phyloP scores from a whole-genome alignment of 306 rosid genomes.

The Abrus precatorius region DNA sequence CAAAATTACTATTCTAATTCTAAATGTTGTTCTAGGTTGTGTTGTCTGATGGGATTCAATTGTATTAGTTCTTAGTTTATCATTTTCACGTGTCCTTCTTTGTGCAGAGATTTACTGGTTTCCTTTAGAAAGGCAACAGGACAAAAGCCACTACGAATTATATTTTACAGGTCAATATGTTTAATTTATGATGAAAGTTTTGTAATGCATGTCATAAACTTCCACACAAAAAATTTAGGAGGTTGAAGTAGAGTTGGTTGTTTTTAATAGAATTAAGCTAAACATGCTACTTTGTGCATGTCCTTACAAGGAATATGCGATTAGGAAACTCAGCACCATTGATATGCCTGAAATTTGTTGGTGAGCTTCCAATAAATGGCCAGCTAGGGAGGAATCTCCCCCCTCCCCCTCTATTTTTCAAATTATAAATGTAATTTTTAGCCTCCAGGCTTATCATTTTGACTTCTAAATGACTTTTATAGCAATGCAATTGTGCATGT shows the following conservation, averaged over 20 bases:
- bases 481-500: not conserved
- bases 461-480: not conserved
- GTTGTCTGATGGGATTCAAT: slow-evolving; percentile 20
- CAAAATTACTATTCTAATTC: not conserved
- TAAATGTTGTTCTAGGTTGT: slow-evolving; percentile 26
- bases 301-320: not conserved
- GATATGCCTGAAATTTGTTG: not conserved
- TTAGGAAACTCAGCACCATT: not conserved
- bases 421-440: not conserved
- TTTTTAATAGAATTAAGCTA: not conserved
- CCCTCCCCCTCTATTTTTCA: not conserved
- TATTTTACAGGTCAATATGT: slow-evolving; percentile 81
- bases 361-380: not conserved
- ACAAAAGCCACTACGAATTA: slow-evolving; percentile 89
- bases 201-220: not conserved
- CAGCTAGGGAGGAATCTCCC: no score
- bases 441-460: not conserved
- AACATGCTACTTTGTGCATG: not conserved
- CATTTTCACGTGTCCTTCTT: slow-evolving; percentile 14
- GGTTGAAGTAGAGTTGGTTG: slow-evolving; percentile 19
- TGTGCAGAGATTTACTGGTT: slow-evolving; percentile 81
- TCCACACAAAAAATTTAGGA: not conserved
- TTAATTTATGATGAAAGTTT: slow-evolving; percentile 11
- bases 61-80: slow-evolving; percentile 36
- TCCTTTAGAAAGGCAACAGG: slow-evolving; percentile 95